Percentiles rank a stretch among this genome's conserved stretches.
Evolutionary conservation across 768 basidiomycete species (phyloP).

Genomic region (Porphyrellus cyaneotinctus): DNA sequence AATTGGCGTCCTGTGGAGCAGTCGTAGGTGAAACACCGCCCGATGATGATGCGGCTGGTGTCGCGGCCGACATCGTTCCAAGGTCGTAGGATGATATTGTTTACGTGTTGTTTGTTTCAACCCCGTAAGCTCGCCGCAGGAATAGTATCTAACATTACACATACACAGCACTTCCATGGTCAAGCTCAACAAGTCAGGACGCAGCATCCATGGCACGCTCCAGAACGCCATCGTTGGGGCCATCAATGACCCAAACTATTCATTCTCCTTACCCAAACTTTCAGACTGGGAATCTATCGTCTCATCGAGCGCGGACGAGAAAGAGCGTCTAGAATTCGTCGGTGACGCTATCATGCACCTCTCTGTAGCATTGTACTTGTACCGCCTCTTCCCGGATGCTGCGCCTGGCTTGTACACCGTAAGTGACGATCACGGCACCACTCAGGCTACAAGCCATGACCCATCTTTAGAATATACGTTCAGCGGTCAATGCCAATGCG

Average conservation of each 20-base stretch:
- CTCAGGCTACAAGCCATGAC: neutral
- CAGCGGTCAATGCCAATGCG: conserved; percentile 31
- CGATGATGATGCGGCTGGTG: conserved; percentile 35
- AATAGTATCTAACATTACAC: too few relatives aligned
- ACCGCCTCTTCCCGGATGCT: conserved; percentile 30
- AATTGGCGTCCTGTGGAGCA: conserved; percentile 27
- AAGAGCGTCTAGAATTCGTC: conserved; percentile 44
- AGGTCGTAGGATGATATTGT: neutral
- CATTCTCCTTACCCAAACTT: conserved; percentile 25
- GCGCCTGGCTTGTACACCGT: conserved; percentile 36
- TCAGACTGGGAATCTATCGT: conserved; percentile 30
- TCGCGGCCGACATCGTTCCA: conserved; percentile 27
- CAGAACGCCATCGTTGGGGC: conserved; percentile 23
- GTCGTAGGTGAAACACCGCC: conserved; percentile 31
- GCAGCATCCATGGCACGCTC: conserved; percentile 11
- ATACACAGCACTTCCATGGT: conserved; percentile 20
- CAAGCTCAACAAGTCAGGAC: conserved; percentile 15
- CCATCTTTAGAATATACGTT: conserved; percentile 22
- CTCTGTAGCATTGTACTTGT: conserved; percentile 38
- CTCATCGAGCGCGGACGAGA: conserved; percentile 25
- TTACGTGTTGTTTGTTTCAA: conserved; percentile 10
- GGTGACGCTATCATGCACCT: conserved; percentile 47
- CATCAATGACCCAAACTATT: conserved; percentile 28
- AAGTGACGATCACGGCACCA: conserved; percentile 1
- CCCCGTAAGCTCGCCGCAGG: too few relatives aligned